Percentiles rank a stretch among this genome's conserved stretches.
Conservation (phyloP, 1,139 yeast species). For the Trichomonascaceae sp. region DNA sequence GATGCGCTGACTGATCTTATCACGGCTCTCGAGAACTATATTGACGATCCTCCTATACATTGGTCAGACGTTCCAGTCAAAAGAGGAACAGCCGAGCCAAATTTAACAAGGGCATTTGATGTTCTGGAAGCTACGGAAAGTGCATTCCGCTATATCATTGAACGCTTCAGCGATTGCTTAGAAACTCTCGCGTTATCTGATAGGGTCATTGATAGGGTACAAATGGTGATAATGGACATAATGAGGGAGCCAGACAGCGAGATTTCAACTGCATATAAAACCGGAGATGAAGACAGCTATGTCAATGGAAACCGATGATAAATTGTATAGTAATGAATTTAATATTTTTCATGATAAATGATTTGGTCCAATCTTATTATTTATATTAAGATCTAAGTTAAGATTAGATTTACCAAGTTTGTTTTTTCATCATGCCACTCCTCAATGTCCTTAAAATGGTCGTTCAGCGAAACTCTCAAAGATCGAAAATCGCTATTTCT, state of each 20-base stretch:
- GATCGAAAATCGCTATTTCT: conserved; percentile 86
- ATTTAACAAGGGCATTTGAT: conserved; percentile 14
- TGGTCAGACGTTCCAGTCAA: conserved; percentile 30
- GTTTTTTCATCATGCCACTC: background rate
- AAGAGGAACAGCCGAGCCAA: conserved; percentile 13
- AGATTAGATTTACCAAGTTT: background rate
- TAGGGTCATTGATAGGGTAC: conserved; percentile 15
- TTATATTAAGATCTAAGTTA: background rate
- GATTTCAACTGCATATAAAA: background rate
- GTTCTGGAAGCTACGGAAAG: conserved; percentile 20
- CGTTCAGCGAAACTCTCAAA: conserved; percentile 63
- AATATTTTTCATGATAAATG: background rate
- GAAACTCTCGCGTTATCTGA: conserved; percentile 20
- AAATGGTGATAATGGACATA: conserved; percentile 1
- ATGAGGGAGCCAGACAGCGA: background rate
- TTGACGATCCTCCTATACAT: conserved; percentile 30
- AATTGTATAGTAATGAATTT: background rate
- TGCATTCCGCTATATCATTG: conserved; percentile 27
- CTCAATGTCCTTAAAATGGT: conserved; percentile 57
- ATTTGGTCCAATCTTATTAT: background rate
- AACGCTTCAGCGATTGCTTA: conserved; percentile 25
- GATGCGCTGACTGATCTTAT: conserved; percentile 26
- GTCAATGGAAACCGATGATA: background rate
- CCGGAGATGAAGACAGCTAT: background rate
- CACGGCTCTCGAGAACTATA: conserved; percentile 22